Base-by-base conservation (phyloP, 2,329 filamentous ascomycete species). In the Chalaropsis thielavioides region DNA sequence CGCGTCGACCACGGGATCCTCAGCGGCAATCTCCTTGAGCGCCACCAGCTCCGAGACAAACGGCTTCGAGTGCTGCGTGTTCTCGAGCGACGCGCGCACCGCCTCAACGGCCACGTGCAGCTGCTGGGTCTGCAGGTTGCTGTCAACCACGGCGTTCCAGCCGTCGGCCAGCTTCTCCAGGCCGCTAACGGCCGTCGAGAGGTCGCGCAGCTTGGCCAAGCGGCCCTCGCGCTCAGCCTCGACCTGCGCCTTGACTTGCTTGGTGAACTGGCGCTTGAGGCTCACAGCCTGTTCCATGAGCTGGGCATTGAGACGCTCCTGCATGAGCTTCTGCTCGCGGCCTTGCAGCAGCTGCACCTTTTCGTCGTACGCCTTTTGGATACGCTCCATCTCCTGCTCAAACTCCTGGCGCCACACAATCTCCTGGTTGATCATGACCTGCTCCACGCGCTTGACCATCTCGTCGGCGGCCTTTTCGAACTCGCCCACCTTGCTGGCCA, bases 101-200 rank as follows among this genome's bases (percentile, higher is more conserved):
- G 92, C 90, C 73, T 99, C 94, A 38, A 97, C 88, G 22, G 94
- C 94, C 43, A 99, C 90, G 73, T 96, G 90, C 35, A 99, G 85
- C 77, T 97, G 92, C 76, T 99, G 94, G 0, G 94, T 96, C 75
- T 89, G 88, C 68, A 97, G 83, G 76, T 94, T 97, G 67, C 83
- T 81, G 73, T 97, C 91, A 24, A 99, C 85, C 44, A 97, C 90
- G 49, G 86, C 84, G 76, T 92, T 95, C 91, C 91, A 97, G 69
- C 90, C 87, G 1, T 84, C 83, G 1, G 92, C 95, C 64, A 99
- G 83, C 75, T 86, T 86, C 77, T 96, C 92, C 13, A 99, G 84
- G 71, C 95, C 89, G 46, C 81, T 80, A 19, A 99, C 89, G 13
- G 86, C 87, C 41, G 83, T 78, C 19, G 87, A 88, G 38, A 99